A percentile compares a stretch with the other conserved stretches of the same genome.
phyloP scores from a whole-genome alignment of 2,329 filamentous ascomycete species.

The Tolypocladium amazonense region DNA sequence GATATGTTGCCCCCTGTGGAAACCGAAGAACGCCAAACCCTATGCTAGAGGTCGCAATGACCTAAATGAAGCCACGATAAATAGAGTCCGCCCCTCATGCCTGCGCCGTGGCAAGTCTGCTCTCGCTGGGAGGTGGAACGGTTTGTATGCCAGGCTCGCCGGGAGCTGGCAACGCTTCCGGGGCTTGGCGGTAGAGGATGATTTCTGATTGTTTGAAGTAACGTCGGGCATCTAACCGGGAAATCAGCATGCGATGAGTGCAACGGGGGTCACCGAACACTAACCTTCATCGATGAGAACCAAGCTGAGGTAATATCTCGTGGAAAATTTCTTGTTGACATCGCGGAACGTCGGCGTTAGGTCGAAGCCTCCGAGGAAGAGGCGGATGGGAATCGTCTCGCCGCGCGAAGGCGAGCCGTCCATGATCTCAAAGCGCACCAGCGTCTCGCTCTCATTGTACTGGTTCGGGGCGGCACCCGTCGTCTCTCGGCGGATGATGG shows the following conservation, averaged over 20 bases:
- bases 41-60: conserved; percentile 24
- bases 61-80: conserved; percentile 4
- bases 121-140: conserved; percentile 32
- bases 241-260: conserved; percentile 6
- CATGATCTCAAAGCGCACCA: conserved; percentile 99
- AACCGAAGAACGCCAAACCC: conserved; percentile 26
- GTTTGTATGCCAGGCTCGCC: conserved; percentile 26
- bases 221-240: conserved; percentile 67
- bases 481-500: conserved; percentile 92
- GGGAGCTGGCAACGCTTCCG: conserved; percentile 33
- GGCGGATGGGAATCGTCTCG: conserved; percentile 87
- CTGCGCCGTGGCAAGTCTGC: conserved; percentile 31
- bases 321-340: conserved; percentile 99
- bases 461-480: conserved; percentile 95
- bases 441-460: conserved; percentile 97
- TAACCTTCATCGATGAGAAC: conserved; percentile 90
- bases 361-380: conserved; percentile 97
- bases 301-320: conserved; percentile 90
- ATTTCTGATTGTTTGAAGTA: conserved; percentile 99
- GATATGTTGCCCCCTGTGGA: not conserved
- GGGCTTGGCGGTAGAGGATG: conserved; percentile 79
- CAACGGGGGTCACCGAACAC: conserved; percentile 9
- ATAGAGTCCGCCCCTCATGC: not conserved
- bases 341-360: conserved; percentile 96
- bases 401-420: conserved; percentile 95